A percentile compares a stretch with the other conserved stretches of the same genome.
Conservation (phyloP, 2,329 filamentous ascomycete species). For the Penicillium sp. region DNA sequence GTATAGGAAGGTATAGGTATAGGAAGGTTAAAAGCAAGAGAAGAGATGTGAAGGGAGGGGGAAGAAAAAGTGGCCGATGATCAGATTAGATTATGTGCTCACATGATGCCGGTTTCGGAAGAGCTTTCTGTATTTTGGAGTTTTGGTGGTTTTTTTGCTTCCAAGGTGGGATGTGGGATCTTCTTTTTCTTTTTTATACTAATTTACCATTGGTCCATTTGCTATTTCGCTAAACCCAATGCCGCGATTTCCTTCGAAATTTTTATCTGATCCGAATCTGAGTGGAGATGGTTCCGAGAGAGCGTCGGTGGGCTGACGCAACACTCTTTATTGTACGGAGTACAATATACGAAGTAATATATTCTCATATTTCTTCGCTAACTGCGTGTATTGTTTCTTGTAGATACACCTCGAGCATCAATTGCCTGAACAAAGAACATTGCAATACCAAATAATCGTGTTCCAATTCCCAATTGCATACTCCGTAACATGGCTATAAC, state of each 20-base stretch:
- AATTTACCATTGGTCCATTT: conserved; percentile 2
- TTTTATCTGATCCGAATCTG: conserved; percentile 18
- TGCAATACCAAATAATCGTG: not conserved
- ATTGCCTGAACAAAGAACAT: not conserved
- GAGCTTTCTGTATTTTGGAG: conserved; percentile 1
- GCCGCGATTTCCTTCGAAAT: not conserved
- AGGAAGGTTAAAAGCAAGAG: not conserved
- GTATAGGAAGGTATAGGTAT: not conserved
- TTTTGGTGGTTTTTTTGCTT: not conserved
- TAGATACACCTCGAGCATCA: not conserved
- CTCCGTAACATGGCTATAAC: not conserved
- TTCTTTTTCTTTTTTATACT: conserved; percentile 4
- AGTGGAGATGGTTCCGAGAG: conserved; percentile 10
- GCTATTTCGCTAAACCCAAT: not conserved
- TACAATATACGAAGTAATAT: not conserved
- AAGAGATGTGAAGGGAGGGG: not conserved
- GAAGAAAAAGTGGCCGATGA: conserved; percentile 19
- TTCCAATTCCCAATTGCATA: not conserved
- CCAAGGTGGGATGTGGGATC: not conserved
- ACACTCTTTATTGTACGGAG: not conserved
- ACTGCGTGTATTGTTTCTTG: not conserved
- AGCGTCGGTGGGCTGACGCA: conserved; percentile 17
- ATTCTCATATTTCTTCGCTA: not conserved
- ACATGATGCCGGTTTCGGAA: conserved; percentile 24
- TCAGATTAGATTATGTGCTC: conserved; percentile 24